These are phyloP conservation scores for Metschnikowia picachoensis DNA, from an alignment of 805 yeast species.

Conservation along the genomic window DNA sequence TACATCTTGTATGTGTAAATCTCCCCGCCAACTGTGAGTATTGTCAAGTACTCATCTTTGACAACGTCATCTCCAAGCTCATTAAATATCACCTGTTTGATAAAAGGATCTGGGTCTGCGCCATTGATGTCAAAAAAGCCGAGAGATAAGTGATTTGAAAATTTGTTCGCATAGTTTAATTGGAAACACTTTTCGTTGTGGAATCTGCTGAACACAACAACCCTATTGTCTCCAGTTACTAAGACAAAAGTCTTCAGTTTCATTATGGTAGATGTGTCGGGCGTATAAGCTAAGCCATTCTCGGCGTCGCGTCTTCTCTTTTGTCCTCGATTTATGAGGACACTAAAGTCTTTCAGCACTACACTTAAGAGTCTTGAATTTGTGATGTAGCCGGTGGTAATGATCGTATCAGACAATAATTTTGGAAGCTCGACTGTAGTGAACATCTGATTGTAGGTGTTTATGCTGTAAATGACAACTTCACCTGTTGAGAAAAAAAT, in stretches of 20 bases:
- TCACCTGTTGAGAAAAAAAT: constrained; percentile 69
- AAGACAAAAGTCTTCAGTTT: constrained; percentile 51
- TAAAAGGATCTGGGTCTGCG: constrained; percentile 65
- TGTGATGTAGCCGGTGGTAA: constrained; percentile 66
- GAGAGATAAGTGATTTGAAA: constrained; percentile 41
- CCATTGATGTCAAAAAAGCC: constrained; percentile 48
- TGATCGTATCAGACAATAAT: constrained; percentile 45
- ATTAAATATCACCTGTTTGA: constrained; percentile 62
- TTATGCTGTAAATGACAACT: constrained; percentile 48
- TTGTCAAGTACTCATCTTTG: constrained; percentile 61
- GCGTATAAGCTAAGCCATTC: no score
- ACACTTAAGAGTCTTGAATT: constrained; percentile 47
- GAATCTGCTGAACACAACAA: constrained; percentile 58
- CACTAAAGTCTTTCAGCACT: constrained; percentile 28
- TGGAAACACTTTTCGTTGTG: constrained; percentile 53
- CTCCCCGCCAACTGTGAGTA: constrained; percentile 81
- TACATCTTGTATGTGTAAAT: constrained; percentile 60
- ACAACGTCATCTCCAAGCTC: constrained; percentile 56
- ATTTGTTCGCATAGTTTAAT: constrained; percentile 45
- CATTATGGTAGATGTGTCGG: background rate
- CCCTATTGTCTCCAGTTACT: constrained; percentile 74
- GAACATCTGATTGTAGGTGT: constrained; percentile 36
- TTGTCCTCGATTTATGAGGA: constrained; percentile 24
- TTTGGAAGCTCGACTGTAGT: constrained; percentile 37
- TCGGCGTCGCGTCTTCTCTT: constrained; percentile 28